These are phyloP conservation scores for Cryptosporidium sp. DNA, from an alignment of 169 alveolate species.

Conservation along the genomic window DNA sequence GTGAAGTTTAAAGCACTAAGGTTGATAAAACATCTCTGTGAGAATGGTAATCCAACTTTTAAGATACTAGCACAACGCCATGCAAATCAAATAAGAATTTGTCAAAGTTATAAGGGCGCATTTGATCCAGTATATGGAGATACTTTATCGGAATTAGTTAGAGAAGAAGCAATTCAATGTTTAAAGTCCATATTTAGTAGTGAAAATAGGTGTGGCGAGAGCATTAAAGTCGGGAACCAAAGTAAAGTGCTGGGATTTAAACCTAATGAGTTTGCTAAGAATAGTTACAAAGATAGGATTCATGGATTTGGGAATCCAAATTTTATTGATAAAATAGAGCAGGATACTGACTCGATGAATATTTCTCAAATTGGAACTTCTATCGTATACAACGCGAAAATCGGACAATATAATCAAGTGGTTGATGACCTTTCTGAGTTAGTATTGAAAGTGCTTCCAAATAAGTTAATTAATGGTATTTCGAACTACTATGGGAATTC, in stretches of 20 bases:
- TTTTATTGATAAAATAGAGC: conserved; percentile 33
- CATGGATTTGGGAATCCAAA: conserved; percentile 70
- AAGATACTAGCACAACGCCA: conserved; percentile 47
- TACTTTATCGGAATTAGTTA: conserved; percentile 60
- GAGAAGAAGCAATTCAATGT: conserved; percentile 66
- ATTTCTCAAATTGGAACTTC: conserved; percentile 71
- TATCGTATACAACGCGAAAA: conserved; percentile 48
- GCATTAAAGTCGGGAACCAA: conserved; percentile 1
- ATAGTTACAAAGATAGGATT: conserved; percentile 34
- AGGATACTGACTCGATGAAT: not conserved
- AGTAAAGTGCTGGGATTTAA: not conserved
- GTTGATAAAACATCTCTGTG: conserved; percentile 53
- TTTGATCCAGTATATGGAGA: conserved; percentile 71
- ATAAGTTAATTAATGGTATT: conserved; percentile 51
- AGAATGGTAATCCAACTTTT: conserved; percentile 58
- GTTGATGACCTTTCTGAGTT: conserved; percentile 61
- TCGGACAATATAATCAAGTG: conserved; percentile 45
- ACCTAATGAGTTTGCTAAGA: not conserved
- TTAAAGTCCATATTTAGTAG: conserved; percentile 42
- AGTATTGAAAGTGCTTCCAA: conserved; percentile 57
- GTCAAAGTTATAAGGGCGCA: conserved; percentile 59
- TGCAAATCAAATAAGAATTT: conserved; percentile 30
- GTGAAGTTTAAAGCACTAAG: conserved; percentile 43
- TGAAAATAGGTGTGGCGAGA: conserved; percentile 5
- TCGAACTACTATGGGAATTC: conserved; percentile 26